Conservation (phyloP, 257 asterid species). For the Gardenia jasminoides region DNA sequence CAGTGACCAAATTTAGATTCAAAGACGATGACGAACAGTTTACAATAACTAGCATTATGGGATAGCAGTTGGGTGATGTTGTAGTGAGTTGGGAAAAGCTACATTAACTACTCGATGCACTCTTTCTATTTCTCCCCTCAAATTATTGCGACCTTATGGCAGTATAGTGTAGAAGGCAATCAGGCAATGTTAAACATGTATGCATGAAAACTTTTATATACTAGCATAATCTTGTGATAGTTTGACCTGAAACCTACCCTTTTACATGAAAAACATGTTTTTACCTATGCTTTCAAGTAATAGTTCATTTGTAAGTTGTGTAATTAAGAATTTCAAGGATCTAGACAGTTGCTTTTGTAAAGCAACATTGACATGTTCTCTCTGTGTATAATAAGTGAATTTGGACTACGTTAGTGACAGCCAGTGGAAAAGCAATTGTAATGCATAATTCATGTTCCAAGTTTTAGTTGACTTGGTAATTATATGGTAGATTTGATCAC, state of each 20-base stretch:
- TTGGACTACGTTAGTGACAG: neutral
- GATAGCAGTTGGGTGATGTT: neutral
- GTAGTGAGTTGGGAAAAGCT: neutral
- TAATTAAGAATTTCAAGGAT: neutral
- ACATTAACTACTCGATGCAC: neutral
- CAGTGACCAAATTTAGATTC: too few species aligned
- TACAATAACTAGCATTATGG: neutral
- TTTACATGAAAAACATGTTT: neutral
- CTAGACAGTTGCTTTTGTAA: neutral
- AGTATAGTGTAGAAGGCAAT: neutral
- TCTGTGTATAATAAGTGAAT: neutral
- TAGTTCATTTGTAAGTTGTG: neutral
- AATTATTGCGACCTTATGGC: neutral
- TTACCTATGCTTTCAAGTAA: neutral
- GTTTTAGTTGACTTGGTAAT: slow-evolving; percentile 9
- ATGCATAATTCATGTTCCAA: neutral
- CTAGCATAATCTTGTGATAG: neutral
- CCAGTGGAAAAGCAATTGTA: neutral
- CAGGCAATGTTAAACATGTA: neutral
- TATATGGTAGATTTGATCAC: neutral
- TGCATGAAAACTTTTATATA: neutral
- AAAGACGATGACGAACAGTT: neutral
- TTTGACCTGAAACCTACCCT: neutral
- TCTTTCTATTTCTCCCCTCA: neutral
- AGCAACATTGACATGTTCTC: neutral